A percentile compares a stretch with the other conserved stretches of the same genome.
Evolutionary conservation across 495 filamentous ascomycete species (phyloP).

Genomic region (Astrothelium macrocarpum): DNA sequence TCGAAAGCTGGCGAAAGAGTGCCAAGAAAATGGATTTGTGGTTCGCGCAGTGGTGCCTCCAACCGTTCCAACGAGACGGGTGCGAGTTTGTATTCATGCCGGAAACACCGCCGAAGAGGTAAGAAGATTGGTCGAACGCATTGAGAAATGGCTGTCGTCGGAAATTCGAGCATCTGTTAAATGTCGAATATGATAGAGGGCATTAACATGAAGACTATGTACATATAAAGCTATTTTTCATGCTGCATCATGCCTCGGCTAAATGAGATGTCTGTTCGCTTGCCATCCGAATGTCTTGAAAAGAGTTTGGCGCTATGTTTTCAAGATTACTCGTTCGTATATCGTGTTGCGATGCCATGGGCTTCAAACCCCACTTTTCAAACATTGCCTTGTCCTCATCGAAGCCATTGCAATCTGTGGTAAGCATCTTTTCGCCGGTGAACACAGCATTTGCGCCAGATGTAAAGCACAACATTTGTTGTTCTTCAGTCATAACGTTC

Average conservation of each 20-base stretch:
- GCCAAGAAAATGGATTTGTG: slow-evolving; percentile 41
- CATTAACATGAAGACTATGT: neutral
- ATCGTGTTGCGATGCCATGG: slow-evolving; percentile 40
- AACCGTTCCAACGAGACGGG: slow-evolving; percentile 44
- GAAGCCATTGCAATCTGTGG: slow-evolving; percentile 79
- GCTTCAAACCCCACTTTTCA: slow-evolving; percentile 62
- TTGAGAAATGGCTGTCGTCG: slow-evolving; percentile 36
- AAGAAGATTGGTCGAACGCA: slow-evolving; percentile 31
- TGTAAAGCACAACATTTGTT: slow-evolving; percentile 75
- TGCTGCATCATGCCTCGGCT: neutral
- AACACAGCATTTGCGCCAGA: slow-evolving; percentile 83
- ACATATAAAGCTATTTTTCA: neutral
- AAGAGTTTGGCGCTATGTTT: neutral
- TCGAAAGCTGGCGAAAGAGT: slow-evolving; percentile 40
- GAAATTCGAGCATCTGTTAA: neutral
- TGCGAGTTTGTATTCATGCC: slow-evolving; percentile 47
- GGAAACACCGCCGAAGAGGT: slow-evolving; percentile 41
- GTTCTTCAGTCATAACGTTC: slow-evolving; percentile 67
- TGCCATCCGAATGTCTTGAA: neutral
- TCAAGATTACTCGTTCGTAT: neutral
- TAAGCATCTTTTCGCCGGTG: slow-evolving; percentile 87
- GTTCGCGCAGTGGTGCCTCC: slow-evolving; percentile 47
- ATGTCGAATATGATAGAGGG: neutral
- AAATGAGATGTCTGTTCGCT: neutral
- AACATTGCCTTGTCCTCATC: slow-evolving; percentile 76